phyloP scores from a whole-genome alignment of 257 asterid species.

The Solanum arcanum region DNA sequence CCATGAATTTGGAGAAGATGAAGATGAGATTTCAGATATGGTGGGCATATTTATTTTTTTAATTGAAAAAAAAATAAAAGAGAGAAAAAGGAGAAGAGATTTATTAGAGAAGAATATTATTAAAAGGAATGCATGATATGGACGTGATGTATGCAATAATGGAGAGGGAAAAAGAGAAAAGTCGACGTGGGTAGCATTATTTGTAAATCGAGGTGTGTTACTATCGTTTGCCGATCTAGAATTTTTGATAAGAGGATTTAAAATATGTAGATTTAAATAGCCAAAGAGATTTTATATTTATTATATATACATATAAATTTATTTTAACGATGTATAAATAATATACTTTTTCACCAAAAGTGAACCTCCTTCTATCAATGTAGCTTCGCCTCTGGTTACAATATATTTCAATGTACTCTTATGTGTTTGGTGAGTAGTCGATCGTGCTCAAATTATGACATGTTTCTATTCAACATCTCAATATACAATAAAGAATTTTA shows the following conservation, averaged over 20 bases:
- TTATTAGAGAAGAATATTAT: background rate
- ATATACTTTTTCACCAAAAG: too few relatives aligned
- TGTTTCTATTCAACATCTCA: background rate
- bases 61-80: background rate
- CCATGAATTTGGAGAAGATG: constrained; percentile 9
- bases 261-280: too few relatives aligned
- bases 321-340: too few relatives aligned
- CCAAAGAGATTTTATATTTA: accelerated
- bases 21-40: constrained; percentile 36
- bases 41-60: constrained; percentile 20
- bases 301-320: too few relatives aligned
- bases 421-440: background rate
- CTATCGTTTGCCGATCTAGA: accelerated
- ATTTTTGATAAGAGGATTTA: too few relatives aligned
- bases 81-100: background rate
- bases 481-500: background rate
- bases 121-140: constrained; percentile 13
- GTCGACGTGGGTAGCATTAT: constrained; percentile 26
- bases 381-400: background rate
- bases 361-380: too few relatives aligned
- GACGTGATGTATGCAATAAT: constrained; percentile 33
- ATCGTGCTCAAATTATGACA: background rate
- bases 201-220: background rate
- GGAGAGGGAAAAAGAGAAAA: background rate
- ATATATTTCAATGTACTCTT: background rate